Conservation (phyloP, 345 rosid species). For the Gossypium australe region DNA sequence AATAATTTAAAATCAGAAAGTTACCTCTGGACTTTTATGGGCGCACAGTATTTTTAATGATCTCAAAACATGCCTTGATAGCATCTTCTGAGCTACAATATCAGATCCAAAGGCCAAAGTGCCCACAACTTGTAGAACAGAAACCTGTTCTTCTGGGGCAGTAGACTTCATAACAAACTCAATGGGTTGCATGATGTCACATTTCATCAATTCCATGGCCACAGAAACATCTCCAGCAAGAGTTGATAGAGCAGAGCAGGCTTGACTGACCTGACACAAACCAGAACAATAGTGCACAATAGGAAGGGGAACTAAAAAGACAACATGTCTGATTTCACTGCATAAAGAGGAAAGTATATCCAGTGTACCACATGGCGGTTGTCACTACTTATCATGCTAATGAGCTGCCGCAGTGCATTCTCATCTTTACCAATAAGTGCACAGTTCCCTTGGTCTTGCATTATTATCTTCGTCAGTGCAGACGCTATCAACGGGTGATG, state of each 20-base stretch:
- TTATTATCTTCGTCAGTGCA: constrained; percentile 77
- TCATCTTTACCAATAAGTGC: constrained; percentile 90
- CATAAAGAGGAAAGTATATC: constrained; percentile 18
- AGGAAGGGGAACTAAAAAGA: constrained; percentile 3
- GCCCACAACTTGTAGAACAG: constrained; percentile 84
- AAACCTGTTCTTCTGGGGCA: constrained; percentile 68
- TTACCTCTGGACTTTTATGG: constrained; percentile 78
- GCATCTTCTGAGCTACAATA: constrained; percentile 78
- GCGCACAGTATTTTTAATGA: constrained; percentile 76
- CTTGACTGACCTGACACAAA: constrained; percentile 79
- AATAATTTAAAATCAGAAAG: constrained; percentile 17
- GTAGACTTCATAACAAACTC: constrained; percentile 72
- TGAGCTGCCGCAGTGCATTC: constrained; percentile 95
- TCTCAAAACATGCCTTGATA: constrained; percentile 75
- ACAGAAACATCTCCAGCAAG: constrained; percentile 84
- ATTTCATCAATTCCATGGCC: constrained; percentile 85
- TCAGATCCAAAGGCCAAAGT: constrained; percentile 86
- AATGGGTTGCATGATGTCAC: constrained; percentile 92
- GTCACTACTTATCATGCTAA: constrained; percentile 98
- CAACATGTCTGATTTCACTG: constrained; percentile 1
- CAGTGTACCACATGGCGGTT: constrained; percentile 79
- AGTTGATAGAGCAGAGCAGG: constrained; percentile 87
- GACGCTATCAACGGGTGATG: constrained; percentile 97
- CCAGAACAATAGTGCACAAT: constrained; percentile 19
- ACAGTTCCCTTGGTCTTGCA: constrained; percentile 93